Evolutionary conservation across 495 filamentous ascomycete genomes (phyloP).

Genomic region (Neurospora sp.): DNA sequence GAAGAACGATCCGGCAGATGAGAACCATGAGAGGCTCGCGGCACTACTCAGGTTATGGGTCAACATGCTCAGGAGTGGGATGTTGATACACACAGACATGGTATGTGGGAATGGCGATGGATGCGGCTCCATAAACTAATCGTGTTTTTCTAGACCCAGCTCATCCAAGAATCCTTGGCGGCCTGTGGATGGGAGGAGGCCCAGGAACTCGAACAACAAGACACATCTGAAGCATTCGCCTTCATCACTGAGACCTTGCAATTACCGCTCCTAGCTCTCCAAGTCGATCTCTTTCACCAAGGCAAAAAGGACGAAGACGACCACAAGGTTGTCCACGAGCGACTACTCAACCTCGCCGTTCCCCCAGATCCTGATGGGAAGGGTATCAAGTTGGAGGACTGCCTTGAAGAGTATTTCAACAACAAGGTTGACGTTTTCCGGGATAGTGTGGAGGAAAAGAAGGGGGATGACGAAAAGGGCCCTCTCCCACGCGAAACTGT

Average conservation of each 20-base stretch:
- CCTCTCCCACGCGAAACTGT: constrained; percentile 18
- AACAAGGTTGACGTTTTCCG: constrained; percentile 84
- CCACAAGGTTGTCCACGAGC: constrained; percentile 87
- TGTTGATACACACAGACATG: constrained; percentile 75
- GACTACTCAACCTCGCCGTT: constrained; percentile 83
- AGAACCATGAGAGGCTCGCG: constrained; percentile 60
- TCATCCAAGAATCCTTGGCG: constrained; percentile 73
- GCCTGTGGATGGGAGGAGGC: constrained; percentile 89
- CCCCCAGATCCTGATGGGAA: constrained; percentile 53
- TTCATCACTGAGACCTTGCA: constrained; percentile 87
- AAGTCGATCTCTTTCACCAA: constrained; percentile 89
- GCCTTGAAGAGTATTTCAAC: constrained; percentile 90
- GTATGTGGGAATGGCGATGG: constrained; percentile 37
- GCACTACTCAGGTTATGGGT: constrained; percentile 80
- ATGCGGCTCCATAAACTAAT: constrained; percentile 20
- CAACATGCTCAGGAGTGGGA: constrained; percentile 77
- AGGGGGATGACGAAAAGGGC: constrained; percentile 14
- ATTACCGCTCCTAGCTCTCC: constrained; percentile 78
- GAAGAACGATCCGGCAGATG: constrained; percentile 46
- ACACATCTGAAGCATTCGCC: constrained; percentile 88
- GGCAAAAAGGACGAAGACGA: constrained; percentile 78
- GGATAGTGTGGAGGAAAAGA: constrained; percentile 49
- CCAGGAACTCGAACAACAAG: constrained; percentile 65
- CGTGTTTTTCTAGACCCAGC: constrained; percentile 48
- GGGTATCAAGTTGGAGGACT: constrained; percentile 71